Evolutionary conservation across 371 early-diverging fungal species (phyloP), one percentile per base, ranked within the genome.

Genomic region (Sporodiniella umbellata): DNA sequence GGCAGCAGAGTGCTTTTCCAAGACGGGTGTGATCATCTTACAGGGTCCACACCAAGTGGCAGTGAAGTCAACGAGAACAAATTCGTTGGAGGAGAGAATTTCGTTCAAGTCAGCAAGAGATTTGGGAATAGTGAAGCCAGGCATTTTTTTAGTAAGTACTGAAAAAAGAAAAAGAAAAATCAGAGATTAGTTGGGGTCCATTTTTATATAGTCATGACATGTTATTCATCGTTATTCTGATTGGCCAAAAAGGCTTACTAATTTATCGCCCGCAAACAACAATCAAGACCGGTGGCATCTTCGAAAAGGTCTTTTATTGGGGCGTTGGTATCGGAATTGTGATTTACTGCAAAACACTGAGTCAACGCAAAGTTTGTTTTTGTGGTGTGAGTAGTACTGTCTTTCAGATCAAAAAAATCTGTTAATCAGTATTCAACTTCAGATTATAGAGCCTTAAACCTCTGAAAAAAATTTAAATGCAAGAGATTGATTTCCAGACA

Each of bases 11-110:
- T 90, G 72, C 37, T 69, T 62, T 35, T 72, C 69, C 54, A 86
- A 84, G 60, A 78, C 76, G 56, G 95, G 96, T 23, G 84, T 65
- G 61, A 95, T 92, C 48, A 88, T 52, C 69, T 86, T 93, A 86
- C 98, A 97, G 42, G 96, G 95, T 40, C 87, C 85, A 58, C 70
- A 88, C 89, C 89, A 87, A 54, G 62, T 66, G 47, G 89, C 89
- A 47, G 72, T 62, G 70, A 80, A 88, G 57, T 87, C 87, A 37
- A 88, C 76, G 42, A 80, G 68, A 57, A 81, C 75, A 19, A 58
- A 47, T 52, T 62, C 59, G 42, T 68, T 52, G 14, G 26, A 28
- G 15, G 8, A 18, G 38, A 72, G 65, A 65, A 72, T 71, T 44
- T 62, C 64, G 3, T 19, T 54, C 21, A 64, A 60, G 53, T 55